Evolutionary conservation across 306 rosid genomes (phyloP).

Genomic region (Cyamopsis tetragonoloba): DNA sequence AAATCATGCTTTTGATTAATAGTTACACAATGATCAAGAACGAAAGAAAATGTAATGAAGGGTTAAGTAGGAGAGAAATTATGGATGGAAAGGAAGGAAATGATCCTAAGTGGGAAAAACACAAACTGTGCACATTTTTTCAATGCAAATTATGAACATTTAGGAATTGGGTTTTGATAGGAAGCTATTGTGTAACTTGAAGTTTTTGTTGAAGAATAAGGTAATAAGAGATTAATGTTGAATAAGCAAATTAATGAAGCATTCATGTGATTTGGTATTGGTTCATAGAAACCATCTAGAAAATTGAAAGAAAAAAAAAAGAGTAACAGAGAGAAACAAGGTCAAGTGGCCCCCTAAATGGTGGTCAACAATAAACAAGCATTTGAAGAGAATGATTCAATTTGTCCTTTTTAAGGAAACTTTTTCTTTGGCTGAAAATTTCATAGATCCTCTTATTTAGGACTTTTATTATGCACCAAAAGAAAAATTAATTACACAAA

Average conservation of each 20-base stretch:
- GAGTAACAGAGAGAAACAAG: conserved; percentile 27
- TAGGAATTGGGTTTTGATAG: background rate
- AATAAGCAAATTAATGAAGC: background rate
- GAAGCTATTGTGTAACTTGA: background rate
- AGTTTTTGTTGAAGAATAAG: background rate
- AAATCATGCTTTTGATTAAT: too few relatives aligned
- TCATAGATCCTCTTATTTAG: conserved; percentile 58
- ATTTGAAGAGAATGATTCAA: conserved; percentile 37
- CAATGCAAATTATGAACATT: background rate
- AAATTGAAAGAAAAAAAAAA: conserved; percentile 29
- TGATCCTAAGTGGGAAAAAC: too few relatives aligned
- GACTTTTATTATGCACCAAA: conserved; percentile 10
- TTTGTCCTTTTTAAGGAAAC: conserved; percentile 39
- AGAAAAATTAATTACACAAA: background rate
- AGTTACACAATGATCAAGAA: too few relatives aligned
- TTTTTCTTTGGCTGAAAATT: conserved; percentile 34
- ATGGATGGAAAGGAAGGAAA: too few relatives aligned
- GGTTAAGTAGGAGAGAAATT: too few relatives aligned
- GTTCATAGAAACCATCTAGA: conserved; percentile 3
- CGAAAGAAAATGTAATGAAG: too few relatives aligned
- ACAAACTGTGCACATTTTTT: background rate
- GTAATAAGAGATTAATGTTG: background rate
- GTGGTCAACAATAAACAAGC: conserved; percentile 27
- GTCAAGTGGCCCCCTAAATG: conserved; percentile 26
- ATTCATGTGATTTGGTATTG: conserved; percentile 16